Base-by-base conservation (phyloP, 2,329 filamentous ascomycete genomes). In the Hymenoscyphus repandus region DNA sequence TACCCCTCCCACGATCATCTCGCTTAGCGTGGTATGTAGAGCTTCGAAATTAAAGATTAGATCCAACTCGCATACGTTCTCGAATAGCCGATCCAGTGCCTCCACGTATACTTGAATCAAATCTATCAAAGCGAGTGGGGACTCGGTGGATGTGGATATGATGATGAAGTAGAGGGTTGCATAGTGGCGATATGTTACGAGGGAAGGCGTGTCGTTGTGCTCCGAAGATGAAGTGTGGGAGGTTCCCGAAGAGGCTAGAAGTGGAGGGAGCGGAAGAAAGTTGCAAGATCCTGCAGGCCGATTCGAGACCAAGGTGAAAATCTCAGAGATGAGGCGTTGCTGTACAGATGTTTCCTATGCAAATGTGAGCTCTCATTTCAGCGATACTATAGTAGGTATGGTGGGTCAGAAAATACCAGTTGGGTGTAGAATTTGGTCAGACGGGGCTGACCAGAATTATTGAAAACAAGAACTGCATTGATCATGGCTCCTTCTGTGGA, bases 1-100 rank as follows among this genome's bases (percentile, higher is more conserved):
- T 12, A 96, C 90, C 1, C 92, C 92, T 12, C 92, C 92, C 13
- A 96, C 88, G 50, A 97, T 87, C 89, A 97, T 95, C 75, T 97
- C 92, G 51, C 83, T 85, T 9, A 97, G 74, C 13, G 90, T 84
- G 7, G 92, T 88, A 74, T 99, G 93, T 63, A 99, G 76, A 13
- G 90, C 95, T 77, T 99, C 93, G 63, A 96, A 99, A 68, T 97
- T 97, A 75, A 99, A 99, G 69, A 99, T 99, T 61, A 99, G 78
- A 69, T 99, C 75, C 50, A 99, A 76, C 74, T 99, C 93, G 77
- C 93, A 99, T 9, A 99, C 93, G 68, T 99, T 96, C 72, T 97
- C 93, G 67, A 99, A 99, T 37, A 99, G 77, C 58, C 90, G 83
- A 69, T 99, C 93, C 33, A 99, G 79, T 1, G 92, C 85, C 71